Evolutionary conservation across 257 asterid genomes (phyloP).

Genomic region (Cordia subcordata): DNA sequence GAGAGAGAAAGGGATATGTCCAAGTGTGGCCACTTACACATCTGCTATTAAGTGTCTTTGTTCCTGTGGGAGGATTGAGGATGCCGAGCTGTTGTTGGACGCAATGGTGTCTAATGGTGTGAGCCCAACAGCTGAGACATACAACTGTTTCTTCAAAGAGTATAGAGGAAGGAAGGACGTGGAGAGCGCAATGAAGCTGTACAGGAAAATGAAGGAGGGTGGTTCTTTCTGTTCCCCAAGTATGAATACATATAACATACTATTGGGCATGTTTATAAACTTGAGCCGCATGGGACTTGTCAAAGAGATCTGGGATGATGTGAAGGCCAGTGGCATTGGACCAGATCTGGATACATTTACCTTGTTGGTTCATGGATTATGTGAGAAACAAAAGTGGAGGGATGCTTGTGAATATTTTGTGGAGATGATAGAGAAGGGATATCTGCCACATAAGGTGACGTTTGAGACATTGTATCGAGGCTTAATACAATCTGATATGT

Average conservation of each 20-base stretch:
- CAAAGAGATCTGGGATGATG: slow-evolving; percentile 76
- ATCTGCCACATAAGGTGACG: slow-evolving; percentile 75
- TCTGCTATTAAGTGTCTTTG: slow-evolving; percentile 78
- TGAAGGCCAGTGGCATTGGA: slow-evolving; percentile 54
- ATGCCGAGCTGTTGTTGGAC: slow-evolving; percentile 54
- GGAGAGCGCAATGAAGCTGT: slow-evolving; percentile 61
- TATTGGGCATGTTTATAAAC: slow-evolving; percentile 62
- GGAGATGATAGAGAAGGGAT: slow-evolving; percentile 90
- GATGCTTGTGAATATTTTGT: slow-evolving; percentile 64
- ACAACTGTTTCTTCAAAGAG: slow-evolving; percentile 75
- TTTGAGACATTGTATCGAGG: slow-evolving; percentile 80
- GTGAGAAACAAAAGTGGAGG: slow-evolving; percentile 66
- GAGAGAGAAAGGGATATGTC: slow-evolving; percentile 65
- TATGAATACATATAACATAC: slow-evolving; percentile 61
- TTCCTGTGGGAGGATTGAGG: slow-evolving; percentile 72
- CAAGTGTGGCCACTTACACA: slow-evolving; percentile 60
- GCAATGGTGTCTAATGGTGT: slow-evolving; percentile 65
- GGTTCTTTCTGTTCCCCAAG: slow-evolving; percentile 42
- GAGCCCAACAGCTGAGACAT: slow-evolving; percentile 60
- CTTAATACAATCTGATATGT: slow-evolving; percentile 80
- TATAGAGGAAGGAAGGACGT: slow-evolving; percentile 73
- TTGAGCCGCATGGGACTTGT: slow-evolving; percentile 45
- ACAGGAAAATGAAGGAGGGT: slow-evolving; percentile 61
- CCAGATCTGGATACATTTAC: slow-evolving; percentile 86
- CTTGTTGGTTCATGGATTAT: slow-evolving; percentile 62